Evolutionary conservation across 2,329 filamentous ascomycete genomes (phyloP).

Genomic region (Mycocentrospora acerina): DNA sequence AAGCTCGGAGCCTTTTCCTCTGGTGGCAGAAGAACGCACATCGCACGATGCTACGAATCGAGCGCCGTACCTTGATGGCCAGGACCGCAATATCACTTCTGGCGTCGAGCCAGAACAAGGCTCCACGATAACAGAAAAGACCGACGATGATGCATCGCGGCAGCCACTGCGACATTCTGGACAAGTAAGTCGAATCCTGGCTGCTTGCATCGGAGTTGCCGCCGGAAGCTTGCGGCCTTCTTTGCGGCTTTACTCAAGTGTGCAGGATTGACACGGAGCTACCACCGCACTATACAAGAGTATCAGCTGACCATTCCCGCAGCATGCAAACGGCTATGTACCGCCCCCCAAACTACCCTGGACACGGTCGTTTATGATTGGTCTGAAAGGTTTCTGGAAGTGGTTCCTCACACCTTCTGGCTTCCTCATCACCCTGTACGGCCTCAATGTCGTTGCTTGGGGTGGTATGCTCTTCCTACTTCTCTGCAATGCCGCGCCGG

Average conservation of each 20-base stretch:
- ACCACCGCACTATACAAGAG: background rate
- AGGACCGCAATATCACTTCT: conserved; percentile 11
- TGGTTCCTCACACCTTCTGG: conserved; percentile 76
- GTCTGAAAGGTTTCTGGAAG: conserved; percentile 64
- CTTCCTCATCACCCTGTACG: conserved; percentile 76
- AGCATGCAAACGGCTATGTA: conserved; percentile 45
- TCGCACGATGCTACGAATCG: conserved; percentile 9
- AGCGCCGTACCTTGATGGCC: conserved; percentile 1
- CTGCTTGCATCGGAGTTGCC: background rate
- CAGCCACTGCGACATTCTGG: conserved; percentile 15
- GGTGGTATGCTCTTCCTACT: conserved; percentile 87
- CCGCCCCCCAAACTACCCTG: conserved; percentile 53
- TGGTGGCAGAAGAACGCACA: conserved; percentile 29
- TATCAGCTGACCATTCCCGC: conserved; percentile 5
- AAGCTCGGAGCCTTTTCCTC: conserved; percentile 29
- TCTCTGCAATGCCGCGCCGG: conserved; percentile 71
- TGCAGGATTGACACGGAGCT: background rate
- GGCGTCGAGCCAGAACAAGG: conserved; percentile 16
- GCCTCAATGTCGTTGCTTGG: conserved; percentile 82
- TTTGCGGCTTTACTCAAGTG: background rate
- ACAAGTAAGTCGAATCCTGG: conserved; percentile 16
- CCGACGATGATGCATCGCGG: conserved; percentile 9
- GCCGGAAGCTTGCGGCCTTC: no score
- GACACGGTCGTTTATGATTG: conserved; percentile 60
- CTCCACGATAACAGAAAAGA: conserved; percentile 20